Percentiles rank a stretch among this genome's conserved stretches.
Conservation (phyloP, 768 basidiomycete species). For the Russula earlei region DNA sequence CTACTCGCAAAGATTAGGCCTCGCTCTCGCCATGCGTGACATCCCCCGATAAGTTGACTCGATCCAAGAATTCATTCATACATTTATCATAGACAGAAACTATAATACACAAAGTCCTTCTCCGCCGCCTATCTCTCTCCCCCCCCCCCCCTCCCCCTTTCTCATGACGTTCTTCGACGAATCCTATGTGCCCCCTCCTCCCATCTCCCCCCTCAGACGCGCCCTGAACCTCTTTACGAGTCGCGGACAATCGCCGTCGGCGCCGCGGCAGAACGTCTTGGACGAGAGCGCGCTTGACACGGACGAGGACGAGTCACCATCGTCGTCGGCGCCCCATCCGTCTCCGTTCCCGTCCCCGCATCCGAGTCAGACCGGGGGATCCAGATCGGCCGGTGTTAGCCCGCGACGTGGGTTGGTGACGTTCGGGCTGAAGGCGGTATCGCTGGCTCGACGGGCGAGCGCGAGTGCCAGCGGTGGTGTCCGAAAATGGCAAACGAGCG, state of each 20-base stretch:
- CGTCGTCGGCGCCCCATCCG: not conserved
- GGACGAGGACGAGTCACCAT: conserved; percentile 7
- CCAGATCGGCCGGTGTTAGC: not conserved
- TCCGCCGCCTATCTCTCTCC: too few species aligned
- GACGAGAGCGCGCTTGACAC: conserved; percentile 2
- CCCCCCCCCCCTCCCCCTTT: not conserved
- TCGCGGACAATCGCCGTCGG: conserved; percentile 15
- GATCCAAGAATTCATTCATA: not conserved
- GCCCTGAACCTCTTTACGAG: conserved; percentile 19
- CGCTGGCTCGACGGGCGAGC: conserved; percentile 7
- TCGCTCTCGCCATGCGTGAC: not conserved
- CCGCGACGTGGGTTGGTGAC: conserved; percentile 2
- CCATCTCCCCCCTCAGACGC: conserved; percentile 14
- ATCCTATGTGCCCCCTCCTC: not conserved
- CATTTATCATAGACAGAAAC: not conserved
- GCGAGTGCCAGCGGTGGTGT: not conserved
- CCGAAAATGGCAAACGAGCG: conserved; percentile 12
- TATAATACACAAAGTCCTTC: too few species aligned
- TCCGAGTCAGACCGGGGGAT: not conserved
- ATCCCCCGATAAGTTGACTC: conserved; percentile 1
- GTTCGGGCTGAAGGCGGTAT: conserved; percentile 1
- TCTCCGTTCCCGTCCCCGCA: not conserved
- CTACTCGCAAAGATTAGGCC: not conserved
- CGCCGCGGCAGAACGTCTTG: not conserved
- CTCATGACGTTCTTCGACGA: not conserved